A percentile compares a stretch with the other conserved stretches of the same genome.
Conservation (phyloP, 345 rosid genomes). For the Rhodamnia argentea region DNA sequence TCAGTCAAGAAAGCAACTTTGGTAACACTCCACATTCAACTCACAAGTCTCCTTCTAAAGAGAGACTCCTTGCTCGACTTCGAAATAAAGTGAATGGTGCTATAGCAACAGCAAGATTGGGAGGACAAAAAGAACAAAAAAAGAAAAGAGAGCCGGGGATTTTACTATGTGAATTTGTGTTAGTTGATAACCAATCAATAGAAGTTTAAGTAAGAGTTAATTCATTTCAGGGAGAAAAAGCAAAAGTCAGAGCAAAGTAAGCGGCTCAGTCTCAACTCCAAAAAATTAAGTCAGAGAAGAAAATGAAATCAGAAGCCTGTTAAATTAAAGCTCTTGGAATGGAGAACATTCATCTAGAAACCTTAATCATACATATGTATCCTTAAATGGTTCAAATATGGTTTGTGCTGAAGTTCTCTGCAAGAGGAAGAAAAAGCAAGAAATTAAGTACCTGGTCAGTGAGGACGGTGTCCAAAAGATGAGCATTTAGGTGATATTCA, state of each 20-base stretch:
- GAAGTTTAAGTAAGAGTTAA: background rate
- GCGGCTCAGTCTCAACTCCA: background rate
- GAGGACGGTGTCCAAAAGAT: background rate
- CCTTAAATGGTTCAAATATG: background rate
- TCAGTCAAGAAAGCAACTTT: background rate
- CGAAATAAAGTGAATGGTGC: background rate
- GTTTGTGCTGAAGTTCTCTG: background rate
- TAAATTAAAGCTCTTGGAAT: background rate
- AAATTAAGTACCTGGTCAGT: background rate
- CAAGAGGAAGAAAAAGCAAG: background rate
- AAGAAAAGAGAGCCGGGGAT: background rate
- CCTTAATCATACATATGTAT: background rate
- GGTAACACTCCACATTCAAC: background rate
- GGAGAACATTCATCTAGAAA: background rate
- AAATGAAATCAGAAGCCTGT: background rate
- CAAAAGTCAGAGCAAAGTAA: background rate
- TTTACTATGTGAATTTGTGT: background rate
- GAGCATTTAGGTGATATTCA: background rate
- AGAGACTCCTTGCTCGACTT: background rate
- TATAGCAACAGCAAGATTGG: background rate
- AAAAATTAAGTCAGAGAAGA: background rate
- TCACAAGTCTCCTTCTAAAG: background rate
- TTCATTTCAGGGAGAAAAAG: background rate
- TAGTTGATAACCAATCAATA: background rate
- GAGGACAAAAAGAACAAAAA: background rate